Evolutionary conservation across 1,139 yeast species (phyloP).

Genomic region (Casaregolazyma lundiana): DNA sequence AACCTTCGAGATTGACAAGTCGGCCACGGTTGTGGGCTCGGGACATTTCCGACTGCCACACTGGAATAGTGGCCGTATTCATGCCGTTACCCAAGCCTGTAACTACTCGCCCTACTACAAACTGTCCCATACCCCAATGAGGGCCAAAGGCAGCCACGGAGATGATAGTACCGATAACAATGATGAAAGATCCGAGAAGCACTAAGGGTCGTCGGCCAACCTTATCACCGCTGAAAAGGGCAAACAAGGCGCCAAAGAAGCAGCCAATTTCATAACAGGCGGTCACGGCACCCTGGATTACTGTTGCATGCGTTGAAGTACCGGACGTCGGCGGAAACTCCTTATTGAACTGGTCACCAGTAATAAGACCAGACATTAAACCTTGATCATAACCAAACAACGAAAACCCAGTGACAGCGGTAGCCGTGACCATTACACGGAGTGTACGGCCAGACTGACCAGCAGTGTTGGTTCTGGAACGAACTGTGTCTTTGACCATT

Average conservation of each 20-base stretch:
- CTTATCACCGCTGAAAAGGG: slow-evolving; percentile 42
- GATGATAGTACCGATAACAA: slow-evolving; percentile 55
- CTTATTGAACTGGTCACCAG: slow-evolving; percentile 53
- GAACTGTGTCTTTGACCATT: slow-evolving; percentile 12
- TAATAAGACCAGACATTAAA: slow-evolving; percentile 62
- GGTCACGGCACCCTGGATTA: slow-evolving; percentile 61
- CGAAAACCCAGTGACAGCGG: slow-evolving; percentile 63
- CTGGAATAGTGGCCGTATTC: slow-evolving; percentile 77
- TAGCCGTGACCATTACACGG: slow-evolving; percentile 46
- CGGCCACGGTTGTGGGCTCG: slow-evolving; percentile 69
- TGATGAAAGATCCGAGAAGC: slow-evolving; percentile 51
- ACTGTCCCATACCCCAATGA: slow-evolving; percentile 61
- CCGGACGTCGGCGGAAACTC: slow-evolving; percentile 46
- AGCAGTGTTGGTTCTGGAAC: slow-evolving; percentile 28
- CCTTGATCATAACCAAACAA: slow-evolving; percentile 81
- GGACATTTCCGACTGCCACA: slow-evolving; percentile 80
- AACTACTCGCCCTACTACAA: slow-evolving; percentile 68
- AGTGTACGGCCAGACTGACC: slow-evolving; percentile 42
- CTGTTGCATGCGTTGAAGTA: slow-evolving; percentile 25
- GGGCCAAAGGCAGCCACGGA: slow-evolving; percentile 62
- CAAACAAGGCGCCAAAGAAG: slow-evolving; percentile 65
- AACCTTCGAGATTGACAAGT: slow-evolving; percentile 67
- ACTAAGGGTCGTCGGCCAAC: slow-evolving; percentile 34
- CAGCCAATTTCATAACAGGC: slow-evolving; percentile 76
- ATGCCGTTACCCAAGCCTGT: slow-evolving; percentile 78